These are phyloP conservation scores for Chaetomium cochliodes DNA, from an alignment of 495 filamentous ascomycete species.

Conservation along the genomic window DNA sequence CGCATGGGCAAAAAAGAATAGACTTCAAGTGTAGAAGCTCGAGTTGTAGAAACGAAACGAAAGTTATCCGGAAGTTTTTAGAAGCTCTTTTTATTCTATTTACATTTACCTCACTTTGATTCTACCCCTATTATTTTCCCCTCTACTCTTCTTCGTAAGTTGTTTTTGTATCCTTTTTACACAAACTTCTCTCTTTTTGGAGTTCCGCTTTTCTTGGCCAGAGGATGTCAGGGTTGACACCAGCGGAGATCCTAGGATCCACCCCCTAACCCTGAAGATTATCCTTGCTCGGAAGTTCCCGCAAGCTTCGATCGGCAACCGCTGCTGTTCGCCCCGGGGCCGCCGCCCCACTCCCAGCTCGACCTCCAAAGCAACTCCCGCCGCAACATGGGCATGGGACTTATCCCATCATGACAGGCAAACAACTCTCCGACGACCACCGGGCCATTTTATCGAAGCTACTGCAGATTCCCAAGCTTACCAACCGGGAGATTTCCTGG, in stretches of 20 bases:
- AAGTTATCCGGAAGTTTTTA: too few species aligned
- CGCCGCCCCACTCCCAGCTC: slow-evolving; percentile 6
- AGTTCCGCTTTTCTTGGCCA: too few species aligned
- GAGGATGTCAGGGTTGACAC: background rate
- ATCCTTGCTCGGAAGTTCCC: background rate
- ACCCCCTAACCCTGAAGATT: background rate
- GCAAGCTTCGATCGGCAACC: background rate
- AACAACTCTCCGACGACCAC: slow-evolving; percentile 27
- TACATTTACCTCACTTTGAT: too few species aligned
- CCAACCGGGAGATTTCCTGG: slow-evolving; percentile 32
- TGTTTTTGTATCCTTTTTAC: too few species aligned
- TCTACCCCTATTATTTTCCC: too few species aligned
- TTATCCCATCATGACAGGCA: slow-evolving; percentile 27
- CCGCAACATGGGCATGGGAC: background rate
- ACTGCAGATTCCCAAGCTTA: slow-evolving; percentile 30
- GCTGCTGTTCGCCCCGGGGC: too few species aligned
- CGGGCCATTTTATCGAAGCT: slow-evolving; percentile 25
- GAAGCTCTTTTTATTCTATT: too few species aligned
- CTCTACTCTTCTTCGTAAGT: too few species aligned
- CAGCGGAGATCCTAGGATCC: background rate
- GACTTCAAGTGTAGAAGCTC: too few species aligned
- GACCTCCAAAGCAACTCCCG: background rate
- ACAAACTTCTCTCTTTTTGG: too few species aligned
- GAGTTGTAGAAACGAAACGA: too few species aligned
- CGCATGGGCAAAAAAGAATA: too few species aligned